A percentile compares a stretch with the other conserved stretches of the same genome.
Evolutionary conservation across 1,284 basidiomycete genomes (phyloP).

Genomic region (Thelephora terrestris): DNA sequence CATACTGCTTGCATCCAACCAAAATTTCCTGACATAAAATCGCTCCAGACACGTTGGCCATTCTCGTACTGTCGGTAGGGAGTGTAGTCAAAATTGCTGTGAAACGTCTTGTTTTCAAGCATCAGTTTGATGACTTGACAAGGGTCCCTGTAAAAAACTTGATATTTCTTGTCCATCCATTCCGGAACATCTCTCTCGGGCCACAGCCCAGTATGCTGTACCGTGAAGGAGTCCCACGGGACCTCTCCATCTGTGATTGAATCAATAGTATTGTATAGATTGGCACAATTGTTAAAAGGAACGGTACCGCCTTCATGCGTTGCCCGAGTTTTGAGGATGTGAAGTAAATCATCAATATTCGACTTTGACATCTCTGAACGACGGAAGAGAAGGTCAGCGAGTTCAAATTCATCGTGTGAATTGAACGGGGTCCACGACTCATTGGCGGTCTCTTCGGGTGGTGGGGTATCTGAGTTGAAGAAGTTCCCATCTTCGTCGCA

Average conservation of each 20-base stretch:
- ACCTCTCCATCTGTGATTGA: not conserved
- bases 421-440: constrained; percentile 5
- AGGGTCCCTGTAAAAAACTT: constrained; percentile 14
- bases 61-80: constrained; percentile 10
- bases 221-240: constrained; percentile 1
- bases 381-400: constrained; percentile 6
- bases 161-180: constrained; percentile 6
- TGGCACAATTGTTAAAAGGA: constrained; percentile 1
- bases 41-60: not conserved
- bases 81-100: constrained; percentile 13
- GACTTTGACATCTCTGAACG: constrained; percentile 7
- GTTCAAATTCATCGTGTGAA: constrained; percentile 4
- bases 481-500: too few species aligned
- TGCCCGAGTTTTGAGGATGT: too few species aligned
- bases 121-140: constrained; percentile 11
- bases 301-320: too few species aligned
- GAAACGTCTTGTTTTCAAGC: constrained; percentile 16
- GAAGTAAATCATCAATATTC: not conserved
- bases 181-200: not conserved
- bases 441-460: too few species aligned
- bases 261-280: constrained; percentile 3
- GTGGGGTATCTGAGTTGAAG: too few species aligned
- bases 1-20: constrained; percentile 16
- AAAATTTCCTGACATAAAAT: constrained; percentile 12
- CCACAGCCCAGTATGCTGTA: not conserved